Evolutionary conservation across 768 basidiomycete genomes (phyloP).

Genomic region (Gymnopilus junonius): DNA sequence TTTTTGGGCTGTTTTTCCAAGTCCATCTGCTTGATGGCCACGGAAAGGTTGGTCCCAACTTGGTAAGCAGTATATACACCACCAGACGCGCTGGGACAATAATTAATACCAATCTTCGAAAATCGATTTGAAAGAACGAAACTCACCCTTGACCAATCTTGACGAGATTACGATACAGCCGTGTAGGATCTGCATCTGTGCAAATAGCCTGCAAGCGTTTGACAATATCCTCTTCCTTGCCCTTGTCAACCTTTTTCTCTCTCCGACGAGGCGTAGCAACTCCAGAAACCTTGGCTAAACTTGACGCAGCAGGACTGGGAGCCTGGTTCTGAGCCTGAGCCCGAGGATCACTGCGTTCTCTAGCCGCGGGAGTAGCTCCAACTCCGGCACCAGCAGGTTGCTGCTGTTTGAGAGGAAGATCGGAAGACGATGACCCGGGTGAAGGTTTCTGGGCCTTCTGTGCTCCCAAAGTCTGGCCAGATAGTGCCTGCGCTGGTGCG

Average conservation of each 20-base stretch:
- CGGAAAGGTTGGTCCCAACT: constrained; percentile 90
- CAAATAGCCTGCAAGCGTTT: constrained; percentile 92
- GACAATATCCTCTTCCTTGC: constrained; percentile 87
- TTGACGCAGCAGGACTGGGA: constrained; percentile 66
- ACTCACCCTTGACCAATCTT: constrained; percentile 98
- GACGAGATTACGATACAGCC: constrained; percentile 87
- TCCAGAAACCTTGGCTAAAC: constrained; percentile 70
- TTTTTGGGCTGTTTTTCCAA: constrained; percentile 99
- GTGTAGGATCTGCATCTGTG: constrained; percentile 96
- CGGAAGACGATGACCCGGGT: constrained; percentile 62
- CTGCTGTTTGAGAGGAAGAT: constrained; percentile 50
- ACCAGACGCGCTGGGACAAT: constrained; percentile 77
- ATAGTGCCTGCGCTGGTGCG: constrained; percentile 32
- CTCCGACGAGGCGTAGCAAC: constrained; percentile 83
- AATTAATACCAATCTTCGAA: constrained; percentile 12
- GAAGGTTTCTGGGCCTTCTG: constrained; percentile 48
- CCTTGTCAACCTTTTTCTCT: constrained; percentile 87
- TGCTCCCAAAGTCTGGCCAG: constrained; percentile 22
- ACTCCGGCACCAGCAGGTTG: constrained; percentile 6
- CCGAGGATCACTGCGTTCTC: constrained; percentile 43
- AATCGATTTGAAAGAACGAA: constrained; percentile 6
- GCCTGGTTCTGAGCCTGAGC: constrained; percentile 50
- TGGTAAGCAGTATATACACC: constrained; percentile 99
- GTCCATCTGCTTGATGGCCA: constrained; percentile 99
- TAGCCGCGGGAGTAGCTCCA: constrained; percentile 21